Evolutionary conservation across 78 protist genomes (phyloP), one percentile per base, ranked within the genome.

Genomic region (Salpingoeca rosetta): DNA sequence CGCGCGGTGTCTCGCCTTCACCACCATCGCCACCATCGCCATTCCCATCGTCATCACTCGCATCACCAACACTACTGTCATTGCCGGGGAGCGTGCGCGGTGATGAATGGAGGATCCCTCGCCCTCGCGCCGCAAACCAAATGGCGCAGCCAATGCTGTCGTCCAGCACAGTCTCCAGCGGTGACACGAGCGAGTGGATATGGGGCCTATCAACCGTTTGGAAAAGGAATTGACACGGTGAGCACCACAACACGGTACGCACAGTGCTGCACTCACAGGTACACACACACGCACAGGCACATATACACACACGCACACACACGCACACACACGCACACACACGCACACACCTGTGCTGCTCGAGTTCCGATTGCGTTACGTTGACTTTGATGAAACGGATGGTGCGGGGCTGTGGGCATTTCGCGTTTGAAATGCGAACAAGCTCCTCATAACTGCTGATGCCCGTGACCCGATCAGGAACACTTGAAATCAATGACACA

Each of bases 81-180:
- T n/a, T n/a, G n/a, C n/a, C n/a, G n/a, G n/a, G n/a, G 27, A 43
- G 42, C 7, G 0, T 86, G 73, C 28, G 65, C 82, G 11, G 76
- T 2, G 2, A 72, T 25, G 36, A 72, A 41, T 88, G 80, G 51
- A 85, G 41, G 25, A 65, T 56, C 41, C 95, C 95, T 12, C 77
- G 87, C 22, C 91, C 96, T 25, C 93, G 78, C 3, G 90, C 73
- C 10, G 94, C 95, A 57, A 90, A 92, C 92, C 91, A 94, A 1
- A 94, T 76, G 39, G 97, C 97, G 1, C 91, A 43, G 27, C 92
- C 95, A 39, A 95, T 93, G 85, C 92, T 95, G 86, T 91, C 65
- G 88, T 95, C 98, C 95, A 95, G 92, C 83, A 91, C 90, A 0
- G 95, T 93, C 44, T 31, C 38, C 26, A 78, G 41, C 7, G 93